Evolutionary conservation across 768 basidiomycete species (phyloP).

Genomic region (Lactifluus volemus): DNA sequence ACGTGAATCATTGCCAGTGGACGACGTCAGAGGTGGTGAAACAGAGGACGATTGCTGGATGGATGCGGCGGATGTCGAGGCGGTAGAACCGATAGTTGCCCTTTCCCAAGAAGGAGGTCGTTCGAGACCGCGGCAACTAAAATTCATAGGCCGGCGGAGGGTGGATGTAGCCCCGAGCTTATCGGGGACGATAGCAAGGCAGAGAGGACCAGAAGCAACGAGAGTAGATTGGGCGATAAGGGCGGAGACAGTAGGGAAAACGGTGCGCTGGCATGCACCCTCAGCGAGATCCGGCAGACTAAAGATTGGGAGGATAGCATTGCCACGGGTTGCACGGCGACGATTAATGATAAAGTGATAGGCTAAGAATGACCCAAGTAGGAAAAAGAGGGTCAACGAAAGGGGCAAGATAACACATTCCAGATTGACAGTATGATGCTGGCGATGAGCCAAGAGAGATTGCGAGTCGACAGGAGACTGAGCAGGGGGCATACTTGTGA

Average conservation of each 20-base stretch:
- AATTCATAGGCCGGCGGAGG: not conserved
- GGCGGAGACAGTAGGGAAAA: constrained; percentile 4
- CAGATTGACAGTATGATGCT: not conserved
- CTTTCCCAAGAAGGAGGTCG: not conserved
- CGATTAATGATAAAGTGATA: not conserved
- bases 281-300: not conserved
- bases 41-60: not conserved
- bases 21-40: not conserved
- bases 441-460: not conserved
- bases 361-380: not conserved
- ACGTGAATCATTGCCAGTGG: not conserved
- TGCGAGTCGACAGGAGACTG: not conserved
- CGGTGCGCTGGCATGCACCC: not conserved
- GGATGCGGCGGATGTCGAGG: not conserved
- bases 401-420: not conserved
- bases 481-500: constrained; percentile 7
- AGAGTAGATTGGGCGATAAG: constrained; percentile 8
- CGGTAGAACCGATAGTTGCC: not conserved
- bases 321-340: not conserved
- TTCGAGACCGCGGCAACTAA: not conserved
- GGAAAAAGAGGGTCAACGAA: not conserved
- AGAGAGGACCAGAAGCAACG: constrained; percentile 9
- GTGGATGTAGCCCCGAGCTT: not conserved
- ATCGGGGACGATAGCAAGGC: not conserved
- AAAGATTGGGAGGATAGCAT: not conserved